These are phyloP conservation scores for Hysterium pulicare DNA, from an alignment of 2,329 filamentous ascomycete species.

Conservation along the genomic window DNA sequence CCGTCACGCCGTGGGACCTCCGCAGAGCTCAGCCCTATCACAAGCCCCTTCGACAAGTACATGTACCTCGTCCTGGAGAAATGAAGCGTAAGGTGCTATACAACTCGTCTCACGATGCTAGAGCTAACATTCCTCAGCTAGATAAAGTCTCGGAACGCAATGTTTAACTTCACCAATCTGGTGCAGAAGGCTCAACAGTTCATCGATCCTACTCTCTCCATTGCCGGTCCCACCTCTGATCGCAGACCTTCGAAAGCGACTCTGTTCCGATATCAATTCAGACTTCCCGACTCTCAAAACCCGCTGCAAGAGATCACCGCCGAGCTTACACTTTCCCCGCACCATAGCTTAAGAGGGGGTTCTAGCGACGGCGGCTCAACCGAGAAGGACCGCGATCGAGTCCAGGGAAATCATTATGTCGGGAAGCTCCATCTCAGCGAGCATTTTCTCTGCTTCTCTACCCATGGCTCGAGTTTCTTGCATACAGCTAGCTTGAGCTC, in stretches of 20 bases:
- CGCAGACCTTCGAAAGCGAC: constrained; percentile 84
- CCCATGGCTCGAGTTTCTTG: constrained; percentile 82
- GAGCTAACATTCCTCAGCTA: constrained; percentile 1
- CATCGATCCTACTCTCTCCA: constrained; percentile 81
- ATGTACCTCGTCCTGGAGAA: constrained; percentile 12
- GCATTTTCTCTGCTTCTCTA: constrained; percentile 94
- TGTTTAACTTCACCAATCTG: constrained; percentile 66
- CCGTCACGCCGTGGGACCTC: constrained; percentile 5
- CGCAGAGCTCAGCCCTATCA: constrained; percentile 18
- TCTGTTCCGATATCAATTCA: constrained; percentile 94
- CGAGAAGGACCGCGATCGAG: constrained; percentile 63
- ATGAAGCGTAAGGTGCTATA: constrained; percentile 22
- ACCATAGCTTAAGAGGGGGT: constrained; percentile 53
- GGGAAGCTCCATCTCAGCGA: constrained; percentile 94
- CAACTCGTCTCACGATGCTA: constrained; percentile 7
- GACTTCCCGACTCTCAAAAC: constrained; percentile 85
- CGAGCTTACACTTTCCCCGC: constrained; percentile 78
- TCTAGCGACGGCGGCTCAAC: constrained; percentile 44
- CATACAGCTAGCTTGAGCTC: constrained; percentile 74
- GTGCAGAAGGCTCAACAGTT: constrained; percentile 94
- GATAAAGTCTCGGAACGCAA: constrained; percentile 15
- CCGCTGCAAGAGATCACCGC: constrained; percentile 95
- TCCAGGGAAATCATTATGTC: constrained; percentile 80
- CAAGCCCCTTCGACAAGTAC: constrained; percentile 3
- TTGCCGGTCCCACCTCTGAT: constrained; percentile 66